Base-by-base conservation (phyloP, 495 filamentous ascomycete species). In the Podospora anserina region DNA sequence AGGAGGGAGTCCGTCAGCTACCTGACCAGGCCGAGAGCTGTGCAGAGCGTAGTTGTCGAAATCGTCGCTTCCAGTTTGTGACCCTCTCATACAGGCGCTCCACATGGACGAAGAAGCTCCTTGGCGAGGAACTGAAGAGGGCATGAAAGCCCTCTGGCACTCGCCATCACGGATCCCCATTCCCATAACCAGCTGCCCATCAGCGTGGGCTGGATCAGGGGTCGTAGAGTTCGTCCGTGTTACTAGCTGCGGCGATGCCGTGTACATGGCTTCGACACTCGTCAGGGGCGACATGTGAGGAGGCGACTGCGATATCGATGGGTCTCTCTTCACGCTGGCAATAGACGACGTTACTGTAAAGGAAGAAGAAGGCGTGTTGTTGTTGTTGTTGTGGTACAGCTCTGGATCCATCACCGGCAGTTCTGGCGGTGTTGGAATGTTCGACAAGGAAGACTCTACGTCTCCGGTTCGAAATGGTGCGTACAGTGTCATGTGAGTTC, bases 31-130 rank as follows among this genome's bases (percentile, higher is more conserved):
- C 3, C 74, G 69, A 16, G 76, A 72, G 56, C 68, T 68, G 65
- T 78, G 74, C 3, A 78, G 58, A 5, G 76, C 56, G 69, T 76
- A 77, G 69, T 78, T 65, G 18, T 72, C 71, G 20, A 68, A 74
- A 20, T 71, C 70, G 27, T 72, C 69, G 55, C 65, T 71, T 56
- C 64, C 66, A 20, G 63, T 54, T 64, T 68, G 70, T 20, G 68
- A 39, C 20, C 53, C 39, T 49, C 13, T 64, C 44, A 72, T 39
- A 18, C 63, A 71, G 9, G 65, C 66, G 58, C 59, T 71, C 74
- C 74, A 76, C 23, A 67, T 44, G 15, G 69, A 64, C 13, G 69
- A 64, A 3, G 20, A 6, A 16, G 26, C 65, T 19, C 5, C 54
- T 18, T 69, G 67, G 30, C 64, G 39, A 61, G 68, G 57, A 39